phyloP scores from a whole-genome alignment of 2,329 filamentous ascomycete genomes.

The Penicillium sp. region DNA sequence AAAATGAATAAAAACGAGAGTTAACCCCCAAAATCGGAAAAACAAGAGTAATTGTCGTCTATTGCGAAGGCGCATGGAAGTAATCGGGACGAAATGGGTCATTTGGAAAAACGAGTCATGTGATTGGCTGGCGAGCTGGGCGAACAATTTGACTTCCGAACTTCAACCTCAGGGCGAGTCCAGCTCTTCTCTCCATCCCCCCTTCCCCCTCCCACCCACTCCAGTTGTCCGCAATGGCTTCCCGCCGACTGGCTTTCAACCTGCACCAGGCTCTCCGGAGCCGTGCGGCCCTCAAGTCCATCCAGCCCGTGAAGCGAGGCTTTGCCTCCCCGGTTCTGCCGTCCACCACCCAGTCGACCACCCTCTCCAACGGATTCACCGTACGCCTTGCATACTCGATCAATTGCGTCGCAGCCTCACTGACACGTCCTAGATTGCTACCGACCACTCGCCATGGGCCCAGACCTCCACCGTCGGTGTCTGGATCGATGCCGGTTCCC shows the following conservation, averaged over 20 bases:
- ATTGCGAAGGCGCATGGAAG: slow-evolving; percentile 25
- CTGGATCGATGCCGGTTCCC: slow-evolving; percentile 98
- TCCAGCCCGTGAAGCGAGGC: slow-evolving; percentile 75
- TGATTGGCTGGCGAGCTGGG: slow-evolving; percentile 43
- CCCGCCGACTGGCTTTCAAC: slow-evolving; percentile 94
- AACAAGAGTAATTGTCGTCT: neutral
- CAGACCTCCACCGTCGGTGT: slow-evolving; percentile 98
- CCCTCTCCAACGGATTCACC: slow-evolving; percentile 94
- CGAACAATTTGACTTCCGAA: slow-evolving; percentile 49
- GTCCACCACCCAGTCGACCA: slow-evolving; percentile 91
- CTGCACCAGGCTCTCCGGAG: slow-evolving; percentile 85
- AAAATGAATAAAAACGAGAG: neutral
- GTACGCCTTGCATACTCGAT: slow-evolving; percentile 51
- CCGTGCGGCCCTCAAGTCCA: slow-evolving; percentile 77
- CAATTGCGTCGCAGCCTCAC: slow-evolving; percentile 26
- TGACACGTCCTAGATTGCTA: slow-evolving; percentile 71
- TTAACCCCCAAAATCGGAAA: neutral
- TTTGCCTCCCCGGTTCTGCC: slow-evolving; percentile 82
- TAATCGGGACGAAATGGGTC: slow-evolving; percentile 35
- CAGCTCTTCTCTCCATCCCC: slow-evolving; percentile 49
- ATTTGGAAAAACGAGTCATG: slow-evolving; percentile 45
- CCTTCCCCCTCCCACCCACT: slow-evolving; percentile 43
- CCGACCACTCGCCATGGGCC: slow-evolving; percentile 96
- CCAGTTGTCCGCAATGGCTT: slow-evolving; percentile 69
- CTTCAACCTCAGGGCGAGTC: slow-evolving; percentile 40